A percentile compares a stretch with the other conserved stretches of the same genome.
These are phyloP conservation scores for Dendrocalamus latiflorus DNA, from an alignment of 202 grass and related monocot genomes.

Conservation along the genomic window DNA sequence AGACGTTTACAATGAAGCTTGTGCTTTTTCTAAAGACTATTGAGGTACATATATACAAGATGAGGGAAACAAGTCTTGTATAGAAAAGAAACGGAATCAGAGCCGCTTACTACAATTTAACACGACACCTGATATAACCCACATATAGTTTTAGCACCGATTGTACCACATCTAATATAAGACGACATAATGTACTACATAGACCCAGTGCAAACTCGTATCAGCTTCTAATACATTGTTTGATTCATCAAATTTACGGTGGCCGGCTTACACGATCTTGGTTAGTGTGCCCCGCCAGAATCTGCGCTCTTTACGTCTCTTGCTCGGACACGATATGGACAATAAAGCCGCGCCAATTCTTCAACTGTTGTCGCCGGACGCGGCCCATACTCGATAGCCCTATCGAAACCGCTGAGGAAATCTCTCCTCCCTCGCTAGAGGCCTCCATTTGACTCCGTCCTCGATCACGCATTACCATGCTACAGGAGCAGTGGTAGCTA, in stretches of 20 bases:
- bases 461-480: conserved; percentile 16
- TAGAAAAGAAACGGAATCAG: too few species aligned
- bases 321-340: not conserved
- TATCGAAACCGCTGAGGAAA: not conserved
- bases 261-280: not conserved
- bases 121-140: too few species aligned
- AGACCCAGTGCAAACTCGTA: too few species aligned
- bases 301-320: not conserved
- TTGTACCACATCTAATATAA: too few species aligned
- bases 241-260: not conserved
- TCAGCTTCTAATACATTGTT: too few species aligned
- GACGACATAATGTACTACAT: too few species aligned
- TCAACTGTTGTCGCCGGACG: not conserved
- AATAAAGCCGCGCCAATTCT: not conserved
- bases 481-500: not conserved
- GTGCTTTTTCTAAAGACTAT: too few species aligned
- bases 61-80: too few species aligned
- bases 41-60: too few species aligned
- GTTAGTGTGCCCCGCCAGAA: conserved; percentile 25
- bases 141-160: too few species aligned
- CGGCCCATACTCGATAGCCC: not conserved
- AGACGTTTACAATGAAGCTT: too few species aligned
- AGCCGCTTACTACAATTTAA: too few species aligned
- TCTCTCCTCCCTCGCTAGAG: not conserved
- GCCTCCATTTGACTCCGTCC: not conserved